A percentile compares a stretch with the other conserved stretches of the same genome.
Evolutionary conservation across 2,329 filamentous ascomycete genomes (phyloP).

Genomic region (Colletotrichum sp.): DNA sequence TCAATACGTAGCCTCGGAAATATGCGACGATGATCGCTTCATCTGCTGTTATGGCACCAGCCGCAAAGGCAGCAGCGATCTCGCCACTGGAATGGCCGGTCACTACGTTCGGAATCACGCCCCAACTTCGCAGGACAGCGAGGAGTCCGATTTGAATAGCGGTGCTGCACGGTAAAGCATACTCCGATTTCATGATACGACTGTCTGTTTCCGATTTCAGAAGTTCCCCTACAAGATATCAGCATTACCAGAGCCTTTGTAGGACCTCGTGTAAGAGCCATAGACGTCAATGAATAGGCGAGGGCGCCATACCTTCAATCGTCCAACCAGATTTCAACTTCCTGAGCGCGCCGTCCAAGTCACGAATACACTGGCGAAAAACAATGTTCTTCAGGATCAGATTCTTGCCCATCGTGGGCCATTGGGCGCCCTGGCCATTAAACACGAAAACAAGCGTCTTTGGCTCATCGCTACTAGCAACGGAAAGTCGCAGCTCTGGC

Average conservation of each 20-base stretch:
- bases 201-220: background rate
- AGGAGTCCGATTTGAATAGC: constrained; percentile 44
- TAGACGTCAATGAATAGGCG: background rate
- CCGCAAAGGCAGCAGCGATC: constrained; percentile 48
- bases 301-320: background rate
- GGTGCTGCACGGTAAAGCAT: constrained; percentile 37
- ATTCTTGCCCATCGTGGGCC: constrained; percentile 13
- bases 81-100: constrained; percentile 50
- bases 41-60: constrained; percentile 35
- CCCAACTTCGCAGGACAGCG: constrained; percentile 36
- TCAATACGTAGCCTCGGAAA: constrained; percentile 34
- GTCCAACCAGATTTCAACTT: constrained; percentile 7
- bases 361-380: constrained; percentile 13
- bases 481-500: background rate
- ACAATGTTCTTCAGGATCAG: background rate
- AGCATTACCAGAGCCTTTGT: background rate
- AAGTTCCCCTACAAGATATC: constrained; percentile 10
- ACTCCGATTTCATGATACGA: constrained; percentile 9
- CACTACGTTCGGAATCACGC: constrained; percentile 34
- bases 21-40: constrained; percentile 40
- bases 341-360: constrained; percentile 35
- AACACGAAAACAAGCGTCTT: constrained; percentile 25
- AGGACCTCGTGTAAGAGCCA: background rate
- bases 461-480: constrained; percentile 21
- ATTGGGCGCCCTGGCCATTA: constrained; percentile 22